Percentiles rank a stretch among this genome's conserved stretches.
These are phyloP conservation scores for Zopfia rhizophila DNA, from an alignment of 2,329 filamentous ascomycete genomes.

Conservation along the genomic window DNA sequence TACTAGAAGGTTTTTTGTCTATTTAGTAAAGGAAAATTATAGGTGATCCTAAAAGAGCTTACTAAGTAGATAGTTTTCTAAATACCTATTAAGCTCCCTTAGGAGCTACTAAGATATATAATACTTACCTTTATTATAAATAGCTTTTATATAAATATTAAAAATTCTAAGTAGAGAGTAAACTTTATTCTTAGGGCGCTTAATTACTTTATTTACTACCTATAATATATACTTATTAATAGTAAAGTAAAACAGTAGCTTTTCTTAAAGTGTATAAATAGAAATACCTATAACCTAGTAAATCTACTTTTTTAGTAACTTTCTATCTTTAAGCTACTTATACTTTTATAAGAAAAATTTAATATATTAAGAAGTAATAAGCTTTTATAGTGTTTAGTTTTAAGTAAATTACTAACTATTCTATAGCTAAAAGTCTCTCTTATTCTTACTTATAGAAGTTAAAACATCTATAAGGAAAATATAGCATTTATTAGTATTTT, in stretches of 20 bases:
- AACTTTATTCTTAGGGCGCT: constrained; percentile 4
- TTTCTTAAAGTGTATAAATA: constrained; percentile 4
- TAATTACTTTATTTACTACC: constrained; percentile 11
- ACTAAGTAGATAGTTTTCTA: constrained; percentile 13
- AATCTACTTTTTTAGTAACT: constrained; percentile 5
- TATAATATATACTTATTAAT: constrained; percentile 15
- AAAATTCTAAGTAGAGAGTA: constrained; percentile 21
- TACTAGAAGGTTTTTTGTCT: constrained; percentile 12
- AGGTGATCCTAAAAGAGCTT: constrained; percentile 12
- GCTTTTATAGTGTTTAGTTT: too few relatives aligned
- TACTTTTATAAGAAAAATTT: constrained; percentile 8
- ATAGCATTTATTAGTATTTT: too few relatives aligned
- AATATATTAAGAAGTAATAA: constrained; percentile 6
- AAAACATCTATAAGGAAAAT: constrained; percentile 30
- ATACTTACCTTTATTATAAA: constrained; percentile 25
- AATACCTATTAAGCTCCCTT: constrained; percentile 23
- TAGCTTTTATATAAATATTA: too few relatives aligned
- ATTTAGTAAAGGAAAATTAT: constrained; percentile 12
- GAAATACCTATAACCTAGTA: constrained; percentile 8
- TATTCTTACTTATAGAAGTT: constrained; percentile 6
- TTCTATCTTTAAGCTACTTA: constrained; percentile 6
- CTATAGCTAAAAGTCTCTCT: constrained; percentile 11
- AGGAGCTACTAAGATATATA: constrained; percentile 22
- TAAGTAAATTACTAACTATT: constrained; percentile 14
- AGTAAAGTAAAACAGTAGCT: constrained; percentile 4